phyloP scores from a whole-genome alignment of 495 filamentous ascomycete genomes.

The Baudoinia panamericana region DNA sequence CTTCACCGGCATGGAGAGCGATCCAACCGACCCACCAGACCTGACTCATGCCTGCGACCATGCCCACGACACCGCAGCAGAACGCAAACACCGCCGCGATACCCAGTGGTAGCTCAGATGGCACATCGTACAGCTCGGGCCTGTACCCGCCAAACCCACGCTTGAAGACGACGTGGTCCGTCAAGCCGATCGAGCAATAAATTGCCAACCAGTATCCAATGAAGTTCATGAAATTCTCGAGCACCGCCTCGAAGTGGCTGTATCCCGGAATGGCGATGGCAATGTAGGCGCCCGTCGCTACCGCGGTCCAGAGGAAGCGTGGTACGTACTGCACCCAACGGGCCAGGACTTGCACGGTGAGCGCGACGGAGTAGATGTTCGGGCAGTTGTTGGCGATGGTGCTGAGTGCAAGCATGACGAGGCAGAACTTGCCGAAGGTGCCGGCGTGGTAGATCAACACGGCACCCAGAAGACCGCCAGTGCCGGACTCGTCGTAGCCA shows the following conservation, averaged over 20 bases:
- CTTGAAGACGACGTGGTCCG: conserved; percentile 69
- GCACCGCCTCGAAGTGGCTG: conserved; percentile 52
- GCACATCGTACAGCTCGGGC: conserved; percentile 47
- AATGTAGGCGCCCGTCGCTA: conserved; percentile 55
- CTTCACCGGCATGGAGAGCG: conserved; percentile 45
- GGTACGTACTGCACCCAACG: conserved; percentile 54
- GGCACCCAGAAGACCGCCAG: conserved; percentile 58
- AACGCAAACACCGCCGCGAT: conserved; percentile 57
- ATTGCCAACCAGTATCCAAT: conserved; percentile 70
- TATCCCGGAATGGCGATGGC: conserved; percentile 71
- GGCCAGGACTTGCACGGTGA: conserved; percentile 61
- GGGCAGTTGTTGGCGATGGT: conserved; percentile 81
- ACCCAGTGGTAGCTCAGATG: conserved; percentile 52
- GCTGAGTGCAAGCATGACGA: conserved; percentile 64
- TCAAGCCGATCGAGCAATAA: conserved; percentile 57
- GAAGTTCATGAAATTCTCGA: conserved; percentile 59
- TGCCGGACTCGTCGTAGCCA: conserved; percentile 48
- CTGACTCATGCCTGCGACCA: conserved; percentile 66
- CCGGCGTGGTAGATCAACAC: conserved; percentile 56
- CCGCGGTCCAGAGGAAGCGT: conserved; percentile 61
- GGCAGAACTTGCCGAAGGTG: conserved; percentile 68
- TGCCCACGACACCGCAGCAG: conserved; percentile 54
- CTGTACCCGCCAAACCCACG: conserved; percentile 50
- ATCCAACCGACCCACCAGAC: conserved; percentile 58
- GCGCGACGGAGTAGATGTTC: conserved; percentile 72